Evolutionary conservation across 371 early-diverging fungal genomes (phyloP).

Genomic region (Entomophthora muscae): DNA sequence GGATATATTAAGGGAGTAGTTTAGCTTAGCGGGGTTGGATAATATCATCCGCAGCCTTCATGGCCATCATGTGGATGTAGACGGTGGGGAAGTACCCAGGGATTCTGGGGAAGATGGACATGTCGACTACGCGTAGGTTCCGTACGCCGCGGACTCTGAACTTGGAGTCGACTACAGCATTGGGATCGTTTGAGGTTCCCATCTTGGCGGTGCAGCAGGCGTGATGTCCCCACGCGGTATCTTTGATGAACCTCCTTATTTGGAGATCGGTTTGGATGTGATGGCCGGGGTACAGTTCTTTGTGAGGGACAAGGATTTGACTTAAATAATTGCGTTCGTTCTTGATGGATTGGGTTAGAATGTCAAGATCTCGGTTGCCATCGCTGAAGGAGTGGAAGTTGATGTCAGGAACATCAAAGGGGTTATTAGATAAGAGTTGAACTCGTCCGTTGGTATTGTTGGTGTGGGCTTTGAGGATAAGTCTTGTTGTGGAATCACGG

Average conservation of each 20-base stretch:
- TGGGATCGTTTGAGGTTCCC: conserved; percentile 14
- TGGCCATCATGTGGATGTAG: too few relatives aligned
- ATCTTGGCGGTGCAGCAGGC: conserved; percentile 16
- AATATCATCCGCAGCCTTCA: too few relatives aligned
- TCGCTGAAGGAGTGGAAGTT: not conserved
- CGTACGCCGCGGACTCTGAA: conserved; percentile 18
- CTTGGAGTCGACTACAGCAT: conserved; percentile 18
- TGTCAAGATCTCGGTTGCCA: not conserved
- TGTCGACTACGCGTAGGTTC: conserved; percentile 17
- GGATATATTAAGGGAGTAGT: too few relatives aligned
- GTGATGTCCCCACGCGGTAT: too few relatives aligned
- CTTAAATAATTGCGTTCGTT: not conserved
- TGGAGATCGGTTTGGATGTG: not conserved
- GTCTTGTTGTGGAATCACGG: not conserved
- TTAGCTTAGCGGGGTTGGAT: too few relatives aligned
- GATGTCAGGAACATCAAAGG: conserved; percentile 4
- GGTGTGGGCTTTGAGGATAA: too few relatives aligned
- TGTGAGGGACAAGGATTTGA: not conserved
- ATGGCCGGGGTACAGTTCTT: not conserved
- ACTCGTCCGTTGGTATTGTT: conserved; percentile 1
- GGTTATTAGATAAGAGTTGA: not conserved
- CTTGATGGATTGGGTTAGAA: not conserved
- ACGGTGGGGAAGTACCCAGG: conserved; percentile 13
- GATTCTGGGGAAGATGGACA: too few relatives aligned
- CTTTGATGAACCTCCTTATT: not conserved